Evolutionary conservation across 1,284 basidiomycete species (phyloP), one percentile per base, ranked within the genome.

Genomic region (Inonotus hispidus): DNA sequence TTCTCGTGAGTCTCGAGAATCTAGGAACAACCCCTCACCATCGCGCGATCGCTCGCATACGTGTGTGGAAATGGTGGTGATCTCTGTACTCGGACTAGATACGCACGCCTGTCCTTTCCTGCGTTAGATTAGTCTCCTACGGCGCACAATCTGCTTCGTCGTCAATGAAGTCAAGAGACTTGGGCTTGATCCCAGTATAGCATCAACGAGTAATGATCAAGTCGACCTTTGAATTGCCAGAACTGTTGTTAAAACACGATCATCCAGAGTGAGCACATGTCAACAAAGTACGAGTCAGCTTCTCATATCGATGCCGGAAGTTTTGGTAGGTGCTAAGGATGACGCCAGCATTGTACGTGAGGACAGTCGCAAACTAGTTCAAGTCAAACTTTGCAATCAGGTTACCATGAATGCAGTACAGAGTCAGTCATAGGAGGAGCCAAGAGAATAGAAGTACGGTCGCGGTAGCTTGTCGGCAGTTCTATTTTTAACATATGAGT

Each of bases 391-490:
- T 27, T 32, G 5, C 25, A 35, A 13, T 35, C 10, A 11, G 13
- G 16, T 52, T 16, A 11, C 50, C 25, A 16, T n/a, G n/a, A n/a
- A 49, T 11, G n/a, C n/a, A 11, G 6, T 23, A 49, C 23, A 35
- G 27, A 35, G 25, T 35, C 8, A 35, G 13, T 19, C 49, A 27
- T 27, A 32, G 49, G n/a, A n/a, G n/a, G 27, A 35, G 29, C 50
- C 50, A 52, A 52, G 50, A 32, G 50, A 27, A 35, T 19, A 16
- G 14, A 52, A 21, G 53, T 53, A 53, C 25, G 23, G n/a, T 60
- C 38, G 27, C 58, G 58, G 58, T 45, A 47, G 23, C 23, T 60
- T 60, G 27, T 60, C 58, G 58, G 52, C 43, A 27, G 39, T 23
- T 59, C 52, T 52, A 45, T 53, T 53, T 41, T 41, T 49, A 14